These are phyloP conservation scores for Ramaria rubella DNA, from an alignment of 768 basidiomycete species.

Conservation along the genomic window DNA sequence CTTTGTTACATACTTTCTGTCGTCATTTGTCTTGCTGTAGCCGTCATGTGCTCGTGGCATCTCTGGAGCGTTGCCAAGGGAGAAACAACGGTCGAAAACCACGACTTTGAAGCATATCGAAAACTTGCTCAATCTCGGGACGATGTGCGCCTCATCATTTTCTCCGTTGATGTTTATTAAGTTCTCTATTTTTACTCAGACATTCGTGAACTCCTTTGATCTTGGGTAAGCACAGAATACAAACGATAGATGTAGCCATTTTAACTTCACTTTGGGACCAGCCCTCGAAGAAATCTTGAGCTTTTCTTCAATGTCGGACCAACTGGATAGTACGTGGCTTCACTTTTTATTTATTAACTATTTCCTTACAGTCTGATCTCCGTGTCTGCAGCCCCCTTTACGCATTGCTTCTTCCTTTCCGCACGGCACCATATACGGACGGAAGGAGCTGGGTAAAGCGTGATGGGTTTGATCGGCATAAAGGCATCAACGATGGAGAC, in stretches of 20 bases:
- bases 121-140: constrained; percentile 60
- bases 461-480: constrained; percentile 54
- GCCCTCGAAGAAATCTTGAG: constrained; percentile 59
- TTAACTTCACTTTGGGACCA: constrained; percentile 15
- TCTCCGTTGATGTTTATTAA: neutral
- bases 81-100: constrained; percentile 86
- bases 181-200: constrained; percentile 30
- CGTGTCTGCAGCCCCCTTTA: constrained; percentile 44
- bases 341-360: neutral
- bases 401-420: constrained; percentile 78
- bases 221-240: constrained; percentile 50
- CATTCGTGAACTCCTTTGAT: constrained; percentile 88
- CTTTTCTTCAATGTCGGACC: constrained; percentile 84
- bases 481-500: constrained; percentile 64
- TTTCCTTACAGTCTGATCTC: neutral
- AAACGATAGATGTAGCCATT: neutral
- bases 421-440: constrained; percentile 75
- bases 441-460: constrained; percentile 75
- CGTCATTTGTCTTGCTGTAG: constrained; percentile 70
- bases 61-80: constrained; percentile 62
- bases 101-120: constrained; percentile 78
- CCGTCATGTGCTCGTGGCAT: constrained; percentile 68
- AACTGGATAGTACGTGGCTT: constrained; percentile 66
- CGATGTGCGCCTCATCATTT: constrained; percentile 42
- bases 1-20: constrained; percentile 68